phyloP scores from a whole-genome alignment of 257 asterid species.

The Handroanthus guayacan region DNA sequence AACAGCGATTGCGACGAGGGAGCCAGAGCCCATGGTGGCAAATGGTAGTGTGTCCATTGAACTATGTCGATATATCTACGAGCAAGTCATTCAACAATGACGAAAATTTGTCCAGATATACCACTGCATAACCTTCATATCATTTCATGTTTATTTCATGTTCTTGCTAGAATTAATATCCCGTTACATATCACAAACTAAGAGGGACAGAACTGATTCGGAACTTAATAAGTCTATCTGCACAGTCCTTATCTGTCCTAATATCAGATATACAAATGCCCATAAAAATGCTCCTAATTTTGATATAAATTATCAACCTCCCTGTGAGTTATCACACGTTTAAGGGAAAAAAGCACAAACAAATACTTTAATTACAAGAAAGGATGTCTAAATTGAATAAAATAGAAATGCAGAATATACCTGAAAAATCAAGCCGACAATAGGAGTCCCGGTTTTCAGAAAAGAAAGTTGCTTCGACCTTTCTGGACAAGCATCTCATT shows the following conservation, averaged over 20 bases:
- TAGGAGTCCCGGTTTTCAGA: slow-evolving; percentile 95
- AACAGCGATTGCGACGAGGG: slow-evolving; percentile 82
- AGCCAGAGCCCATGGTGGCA: slow-evolving; percentile 84
- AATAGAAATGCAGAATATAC: slow-evolving; percentile 39
- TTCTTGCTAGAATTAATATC: neutral
- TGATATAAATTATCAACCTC: neutral
- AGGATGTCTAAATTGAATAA: neutral
- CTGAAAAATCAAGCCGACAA: slow-evolving; percentile 86
- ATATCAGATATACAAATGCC: neutral
- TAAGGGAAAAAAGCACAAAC: neutral
- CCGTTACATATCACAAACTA: neutral
- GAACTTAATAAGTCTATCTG: no score
- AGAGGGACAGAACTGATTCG: neutral
- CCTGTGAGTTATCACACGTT: neutral
- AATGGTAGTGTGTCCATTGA: slow-evolving; percentile 80
- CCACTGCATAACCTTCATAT: neutral
- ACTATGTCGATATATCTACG: slow-evolving; percentile 81
- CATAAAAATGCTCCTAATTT: neutral
- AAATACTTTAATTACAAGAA: neutral
- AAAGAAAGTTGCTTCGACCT: slow-evolving; percentile 67
- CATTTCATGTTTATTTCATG: neutral
- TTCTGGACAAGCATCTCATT: slow-evolving; percentile 82
- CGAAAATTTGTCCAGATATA: neutral
- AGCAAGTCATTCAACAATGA: slow-evolving; percentile 10
- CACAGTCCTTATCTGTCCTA: no score